These are phyloP conservation scores for Bruguiera sexangula DNA, from an alignment of 345 rosid species.

Conservation along the genomic window DNA sequence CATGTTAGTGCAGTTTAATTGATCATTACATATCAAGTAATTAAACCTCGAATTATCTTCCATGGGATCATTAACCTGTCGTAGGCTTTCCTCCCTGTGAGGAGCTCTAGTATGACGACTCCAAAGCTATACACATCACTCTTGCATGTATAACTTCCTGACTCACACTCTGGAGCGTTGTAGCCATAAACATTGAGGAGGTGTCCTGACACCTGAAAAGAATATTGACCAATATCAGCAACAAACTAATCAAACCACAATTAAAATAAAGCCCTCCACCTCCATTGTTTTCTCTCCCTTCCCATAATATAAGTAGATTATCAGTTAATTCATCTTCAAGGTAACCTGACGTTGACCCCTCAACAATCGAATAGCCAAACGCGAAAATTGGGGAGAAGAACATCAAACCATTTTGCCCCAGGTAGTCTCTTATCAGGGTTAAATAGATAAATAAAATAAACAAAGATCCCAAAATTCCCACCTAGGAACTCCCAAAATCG, in stretches of 20 bases:
- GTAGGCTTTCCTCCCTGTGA: conserved; percentile 69
- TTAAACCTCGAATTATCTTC: not conserved
- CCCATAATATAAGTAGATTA: too few relatives aligned
- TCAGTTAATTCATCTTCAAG: too few relatives aligned
- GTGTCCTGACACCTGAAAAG: conserved; percentile 45
- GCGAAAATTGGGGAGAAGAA: too few relatives aligned
- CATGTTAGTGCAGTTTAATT: not conserved
- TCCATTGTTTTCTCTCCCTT: too few relatives aligned
- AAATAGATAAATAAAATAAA: too few relatives aligned
- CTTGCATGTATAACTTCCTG: conserved; percentile 73
- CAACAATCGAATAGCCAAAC: too few relatives aligned
- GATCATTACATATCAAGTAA: not conserved
- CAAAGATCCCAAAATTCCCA: too few relatives aligned
- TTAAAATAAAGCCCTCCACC: not conserved
- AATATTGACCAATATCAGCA: conserved; percentile 14
- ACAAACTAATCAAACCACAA: not conserved
- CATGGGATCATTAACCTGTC: conserved; percentile 56
- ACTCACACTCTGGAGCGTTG: conserved; percentile 72
- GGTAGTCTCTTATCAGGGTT: too few relatives aligned
- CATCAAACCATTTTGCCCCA: too few relatives aligned
- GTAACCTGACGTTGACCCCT: too few relatives aligned
- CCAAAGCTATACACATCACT: conserved; percentile 96
- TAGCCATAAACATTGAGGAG: conserved; percentile 42
- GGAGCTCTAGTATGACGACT: conserved; percentile 91
- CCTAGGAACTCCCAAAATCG: too few relatives aligned